Conservation (phyloP, 2,329 filamentous ascomycete species). For the Periconia sp. region DNA sequence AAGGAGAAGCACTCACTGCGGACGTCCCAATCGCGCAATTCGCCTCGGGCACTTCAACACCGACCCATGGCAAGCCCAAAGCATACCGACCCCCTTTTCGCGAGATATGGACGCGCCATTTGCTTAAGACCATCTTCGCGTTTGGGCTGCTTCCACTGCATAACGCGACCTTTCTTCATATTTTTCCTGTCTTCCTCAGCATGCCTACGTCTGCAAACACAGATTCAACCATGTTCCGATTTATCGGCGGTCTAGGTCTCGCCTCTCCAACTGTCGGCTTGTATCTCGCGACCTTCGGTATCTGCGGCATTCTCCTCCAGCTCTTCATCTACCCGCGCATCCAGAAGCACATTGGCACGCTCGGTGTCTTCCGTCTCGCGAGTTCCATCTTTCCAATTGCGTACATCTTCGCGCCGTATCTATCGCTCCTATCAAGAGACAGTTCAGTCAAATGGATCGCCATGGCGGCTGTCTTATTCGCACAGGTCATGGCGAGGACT, state of each 20-base stretch:
- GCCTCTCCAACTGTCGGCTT: slow-evolving; percentile 52
- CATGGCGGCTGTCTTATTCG: slow-evolving; percentile 45
- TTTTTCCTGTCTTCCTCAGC: slow-evolving; percentile 55
- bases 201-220: slow-evolving; percentile 39
- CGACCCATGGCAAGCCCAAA: slow-evolving; percentile 59
- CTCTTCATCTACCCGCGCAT: slow-evolving; percentile 51
- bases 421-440: slow-evolving; percentile 44
- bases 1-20: slow-evolving; percentile 10
- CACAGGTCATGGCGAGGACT: slow-evolving; percentile 52
- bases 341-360: slow-evolving; percentile 46
- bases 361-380: slow-evolving; percentile 44
- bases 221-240: slow-evolving; percentile 41
- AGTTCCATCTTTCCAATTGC: slow-evolving; percentile 51
- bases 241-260: slow-evolving; percentile 53
- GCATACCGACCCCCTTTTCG: slow-evolving; percentile 42
- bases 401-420: slow-evolving; percentile 50
- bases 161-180: slow-evolving; percentile 53
- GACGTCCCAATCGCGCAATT: slow-evolving; percentile 12
- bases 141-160: slow-evolving; percentile 53
- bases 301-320: slow-evolving; percentile 52
- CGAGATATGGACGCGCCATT: slow-evolving; percentile 50
- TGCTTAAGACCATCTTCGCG: slow-evolving; percentile 48
- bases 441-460: slow-evolving; percentile 44
- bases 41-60: slow-evolving; percentile 7
- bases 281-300: slow-evolving; percentile 52